Percentiles rank a stretch among this genome's conserved stretches.
These are phyloP conservation scores for Phanerodontia chrysosporium DNA, from an alignment of 768 basidiomycete species.

Conservation along the genomic window DNA sequence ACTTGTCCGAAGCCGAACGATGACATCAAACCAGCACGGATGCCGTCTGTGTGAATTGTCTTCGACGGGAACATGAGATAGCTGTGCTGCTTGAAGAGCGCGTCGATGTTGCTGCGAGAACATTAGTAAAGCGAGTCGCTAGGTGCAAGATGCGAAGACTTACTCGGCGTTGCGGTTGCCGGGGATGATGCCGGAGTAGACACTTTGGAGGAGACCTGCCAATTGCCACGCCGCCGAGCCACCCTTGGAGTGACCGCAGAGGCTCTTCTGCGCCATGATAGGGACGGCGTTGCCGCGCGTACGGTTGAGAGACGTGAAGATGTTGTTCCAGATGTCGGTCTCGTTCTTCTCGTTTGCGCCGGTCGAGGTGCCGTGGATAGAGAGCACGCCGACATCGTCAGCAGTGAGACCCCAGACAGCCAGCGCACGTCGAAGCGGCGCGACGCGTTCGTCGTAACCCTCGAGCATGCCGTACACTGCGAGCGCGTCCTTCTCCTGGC, in stretches of 20 bases:
- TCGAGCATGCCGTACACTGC: constrained; percentile 94
- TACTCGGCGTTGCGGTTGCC: constrained; percentile 96
- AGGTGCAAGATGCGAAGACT: constrained; percentile 30
- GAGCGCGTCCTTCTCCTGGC: constrained; percentile 92
- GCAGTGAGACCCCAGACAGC: constrained; percentile 95
- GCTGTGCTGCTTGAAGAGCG: constrained; percentile 83
- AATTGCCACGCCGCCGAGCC: constrained; percentile 99
- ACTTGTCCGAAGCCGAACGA: constrained; percentile 99
- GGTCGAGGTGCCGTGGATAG: constrained; percentile 88
- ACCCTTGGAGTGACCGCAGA: constrained; percentile 97
- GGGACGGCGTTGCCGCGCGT: constrained; percentile 96
- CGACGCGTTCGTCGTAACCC: constrained; percentile 77
- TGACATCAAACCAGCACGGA: constrained; percentile 86
- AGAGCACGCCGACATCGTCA: constrained; percentile 88
- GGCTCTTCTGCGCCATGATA: constrained; percentile 94
- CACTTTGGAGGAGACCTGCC: constrained; percentile 83
- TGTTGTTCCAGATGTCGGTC: constrained; percentile 93
- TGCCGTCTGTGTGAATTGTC: constrained; percentile 90
- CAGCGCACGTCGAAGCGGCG: constrained; percentile 91
- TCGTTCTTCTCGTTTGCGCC: constrained; percentile 94
- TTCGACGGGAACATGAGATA: constrained; percentile 97
- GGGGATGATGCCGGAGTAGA: constrained; percentile 83
- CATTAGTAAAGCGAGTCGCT: neutral
- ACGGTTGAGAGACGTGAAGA: constrained; percentile 84
- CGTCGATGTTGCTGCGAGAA: constrained; percentile 77